Evolutionary conservation across 352 stramenopile species (phyloP).

Genomic region (Thalassiosira allenii): DNA sequence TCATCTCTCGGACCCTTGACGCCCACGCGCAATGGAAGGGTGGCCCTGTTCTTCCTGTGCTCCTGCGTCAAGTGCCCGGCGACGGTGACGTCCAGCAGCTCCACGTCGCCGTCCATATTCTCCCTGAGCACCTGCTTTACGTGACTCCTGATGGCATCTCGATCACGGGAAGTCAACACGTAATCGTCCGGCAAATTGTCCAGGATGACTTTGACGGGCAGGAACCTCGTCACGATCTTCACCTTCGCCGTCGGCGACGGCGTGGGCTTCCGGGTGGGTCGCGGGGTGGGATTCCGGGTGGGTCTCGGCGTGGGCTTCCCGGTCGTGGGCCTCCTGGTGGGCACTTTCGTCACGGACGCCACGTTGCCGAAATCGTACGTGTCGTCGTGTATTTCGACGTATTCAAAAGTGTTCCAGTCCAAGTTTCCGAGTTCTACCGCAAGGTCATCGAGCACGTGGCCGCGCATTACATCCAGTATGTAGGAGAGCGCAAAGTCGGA

Average conservation of each 20-base stretch:
- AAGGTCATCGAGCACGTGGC: not conserved
- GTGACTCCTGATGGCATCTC: not conserved
- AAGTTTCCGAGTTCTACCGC: not conserved
- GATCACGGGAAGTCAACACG: not conserved
- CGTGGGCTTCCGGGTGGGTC: no score
- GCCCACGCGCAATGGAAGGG: not conserved
- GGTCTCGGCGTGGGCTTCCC: no score
- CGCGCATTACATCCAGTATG: not conserved
- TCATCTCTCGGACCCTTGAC: not conserved
- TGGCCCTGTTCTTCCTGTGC: no score
- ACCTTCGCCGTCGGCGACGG: no score
- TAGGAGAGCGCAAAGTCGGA: not conserved
- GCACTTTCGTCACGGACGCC: not conserved
- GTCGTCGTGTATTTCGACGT: not conserved
- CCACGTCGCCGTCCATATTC: not conserved
- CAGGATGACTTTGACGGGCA: not conserved
- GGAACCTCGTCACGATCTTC: not conserved
- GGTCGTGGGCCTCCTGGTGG: not conserved
- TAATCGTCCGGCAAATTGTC: not conserved
- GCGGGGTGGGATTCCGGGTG: not conserved
- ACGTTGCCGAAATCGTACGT: not conserved
- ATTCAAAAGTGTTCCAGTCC: not conserved
- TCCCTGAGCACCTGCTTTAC: not conserved
- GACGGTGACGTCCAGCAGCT: not conserved
- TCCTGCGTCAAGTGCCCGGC: not conserved